Evolutionary conservation across 2,329 filamentous ascomycete genomes (phyloP).

Genomic region (Bisporella sp.): DNA sequence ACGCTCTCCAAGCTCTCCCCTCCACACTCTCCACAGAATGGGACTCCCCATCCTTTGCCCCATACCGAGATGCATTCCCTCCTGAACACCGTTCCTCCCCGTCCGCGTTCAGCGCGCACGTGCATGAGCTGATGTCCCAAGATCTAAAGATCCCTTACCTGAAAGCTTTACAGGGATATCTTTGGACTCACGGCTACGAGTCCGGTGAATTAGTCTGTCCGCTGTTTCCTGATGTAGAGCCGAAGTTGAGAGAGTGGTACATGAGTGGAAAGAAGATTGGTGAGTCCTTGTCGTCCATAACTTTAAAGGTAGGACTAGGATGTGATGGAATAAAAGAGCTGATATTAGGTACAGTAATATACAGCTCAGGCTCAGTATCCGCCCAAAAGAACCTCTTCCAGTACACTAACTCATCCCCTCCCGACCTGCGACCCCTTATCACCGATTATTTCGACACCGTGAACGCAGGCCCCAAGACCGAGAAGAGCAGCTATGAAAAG

Average conservation of each 20-base stretch:
- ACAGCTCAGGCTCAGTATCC: constrained; percentile 73
- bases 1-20: constrained; percentile 62
- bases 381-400: constrained; percentile 76
- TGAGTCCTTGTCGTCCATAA: background rate
- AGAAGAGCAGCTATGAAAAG: constrained; percentile 54
- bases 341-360: constrained; percentile 58
- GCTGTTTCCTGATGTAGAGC: constrained; percentile 68
- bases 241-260: constrained; percentile 52
- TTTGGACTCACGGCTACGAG: constrained; percentile 70
- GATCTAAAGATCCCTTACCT: constrained; percentile 73
- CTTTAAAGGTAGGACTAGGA: too few relatives aligned
- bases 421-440: constrained; percentile 54
- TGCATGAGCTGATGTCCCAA: constrained; percentile 60
- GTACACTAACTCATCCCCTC: constrained; percentile 47
- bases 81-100: constrained; percentile 52
- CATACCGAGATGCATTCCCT: constrained; percentile 67
- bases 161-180: constrained; percentile 68
- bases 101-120: constrained; percentile 56
- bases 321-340: background rate
- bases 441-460: constrained; percentile 72
- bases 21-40: constrained; percentile 58
- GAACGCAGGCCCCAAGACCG: constrained; percentile 69
- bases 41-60: constrained; percentile 55
- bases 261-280: constrained; percentile 33
- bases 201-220: constrained; percentile 64